Base-by-base conservation (phyloP, 225 moss, liverwort and hornwort species). In the Pleurozium schreberi region DNA sequence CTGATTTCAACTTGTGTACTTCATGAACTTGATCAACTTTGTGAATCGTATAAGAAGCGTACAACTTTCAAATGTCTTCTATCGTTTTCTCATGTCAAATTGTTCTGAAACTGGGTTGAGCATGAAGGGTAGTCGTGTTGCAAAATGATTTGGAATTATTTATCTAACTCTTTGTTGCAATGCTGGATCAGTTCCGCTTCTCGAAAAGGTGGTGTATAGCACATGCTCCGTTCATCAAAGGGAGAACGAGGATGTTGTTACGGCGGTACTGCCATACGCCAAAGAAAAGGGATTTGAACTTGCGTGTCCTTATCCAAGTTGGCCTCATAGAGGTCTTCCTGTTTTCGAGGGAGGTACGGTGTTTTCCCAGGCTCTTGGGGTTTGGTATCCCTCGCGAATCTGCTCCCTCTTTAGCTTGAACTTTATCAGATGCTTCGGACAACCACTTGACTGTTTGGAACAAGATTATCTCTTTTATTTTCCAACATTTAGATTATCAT, bases 231-330 rank as follows among this genome's bases (percentile, higher is more conserved):
- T 93, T 71, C 92, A 99, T 90, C 95, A 94, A 88, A 96, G 95
- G 80, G 98, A 99, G 89, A 99, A 97, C 90, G 98, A 99, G 90
- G 97, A 96, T 88, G 98, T 99, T 59, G 89, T 99, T 43, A 74
- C 90, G 90, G 92, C 95, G 57, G 93, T 95, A 69, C 88, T 99
- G 70, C 89, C 96, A 64, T 81, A 91, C 36, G 98, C 98, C 52
- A 65, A 67, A 86, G 88, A 92, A 20, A 92, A 88, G 65, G 95
- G 96, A 64, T 99, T 99, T 87, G 93, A 93, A 71, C 96, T 99
- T 80, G 96, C 93, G 28, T 92, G 94, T 84, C 94, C 96, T 53
- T 92, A 92, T 65, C 96, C 98, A 84, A 91, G 87, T 78, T 99
- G 98, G 98, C 94, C 93, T 90, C 91, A 96, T 86, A 95, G 98